Conservation (phyloP, 768 basidiomycete genomes). For the Auriscalpium orientale region DNA sequence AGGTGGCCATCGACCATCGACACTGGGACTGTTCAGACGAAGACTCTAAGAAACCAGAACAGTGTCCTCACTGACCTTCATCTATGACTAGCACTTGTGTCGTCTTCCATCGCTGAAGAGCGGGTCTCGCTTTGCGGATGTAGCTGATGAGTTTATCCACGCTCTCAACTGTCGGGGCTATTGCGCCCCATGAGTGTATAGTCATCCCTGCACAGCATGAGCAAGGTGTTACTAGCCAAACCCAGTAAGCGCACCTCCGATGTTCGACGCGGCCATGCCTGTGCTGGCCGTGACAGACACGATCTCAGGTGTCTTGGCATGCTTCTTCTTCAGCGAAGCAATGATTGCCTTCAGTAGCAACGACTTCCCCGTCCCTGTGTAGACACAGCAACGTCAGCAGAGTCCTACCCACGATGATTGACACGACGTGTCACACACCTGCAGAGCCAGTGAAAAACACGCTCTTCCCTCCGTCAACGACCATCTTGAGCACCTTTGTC, state of each 20-base stretch:
- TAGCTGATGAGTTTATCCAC: constrained; percentile 41
- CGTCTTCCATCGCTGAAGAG: constrained; percentile 47
- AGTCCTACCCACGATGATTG: background rate
- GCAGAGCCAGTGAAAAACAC: constrained; percentile 67
- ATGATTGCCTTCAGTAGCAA: constrained; percentile 54
- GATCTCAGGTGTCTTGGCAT: constrained; percentile 32
- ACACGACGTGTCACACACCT: constrained; percentile 29
- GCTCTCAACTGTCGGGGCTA: constrained; percentile 41
- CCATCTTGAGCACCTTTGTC: constrained; percentile 39
- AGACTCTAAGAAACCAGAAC: background rate
- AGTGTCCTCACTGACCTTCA: constrained; percentile 37
- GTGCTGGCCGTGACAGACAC: constrained; percentile 55
- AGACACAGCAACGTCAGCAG: background rate
- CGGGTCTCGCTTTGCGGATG: constrained; percentile 46
- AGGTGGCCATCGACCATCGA: constrained; percentile 64
- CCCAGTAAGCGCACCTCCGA: constrained; percentile 38
- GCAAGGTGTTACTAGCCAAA: background rate
- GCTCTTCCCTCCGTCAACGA: constrained; percentile 48
- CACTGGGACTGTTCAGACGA: constrained; percentile 28
- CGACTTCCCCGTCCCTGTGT: constrained; percentile 59
- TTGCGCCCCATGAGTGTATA: constrained; percentile 54
- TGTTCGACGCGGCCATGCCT: constrained; percentile 63
- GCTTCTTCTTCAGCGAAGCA: constrained; percentile 38
- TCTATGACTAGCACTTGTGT: constrained; percentile 58
- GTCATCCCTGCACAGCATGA: constrained; percentile 39